phyloP scores from a whole-genome alignment of 1,284 basidiomycete genomes.

The Xerocomus nothofagi region DNA sequence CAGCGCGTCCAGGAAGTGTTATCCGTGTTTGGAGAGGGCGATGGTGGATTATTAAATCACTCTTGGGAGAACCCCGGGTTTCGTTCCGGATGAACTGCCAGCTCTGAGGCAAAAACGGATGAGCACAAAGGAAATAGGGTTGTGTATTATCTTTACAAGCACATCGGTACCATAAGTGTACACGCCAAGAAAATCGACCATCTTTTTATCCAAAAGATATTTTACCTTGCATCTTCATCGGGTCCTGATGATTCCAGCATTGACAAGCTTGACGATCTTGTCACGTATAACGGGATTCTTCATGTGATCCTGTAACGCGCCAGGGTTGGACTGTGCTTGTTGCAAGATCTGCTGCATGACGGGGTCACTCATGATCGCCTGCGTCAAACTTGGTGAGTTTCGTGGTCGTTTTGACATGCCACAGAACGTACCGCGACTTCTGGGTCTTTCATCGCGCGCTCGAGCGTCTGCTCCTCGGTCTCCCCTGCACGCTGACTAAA shows the following conservation, averaged over 20 bases:
- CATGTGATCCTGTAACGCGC: constrained; percentile 94
- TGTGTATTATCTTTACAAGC: constrained; percentile 29
- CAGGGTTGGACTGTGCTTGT: constrained; percentile 90
- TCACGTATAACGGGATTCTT: constrained; percentile 85
- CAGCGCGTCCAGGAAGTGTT: constrained; percentile 50
- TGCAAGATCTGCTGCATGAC: constrained; percentile 93
- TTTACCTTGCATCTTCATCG: constrained; percentile 42
- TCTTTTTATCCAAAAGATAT: constrained; percentile 7
- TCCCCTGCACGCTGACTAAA: constrained; percentile 84
- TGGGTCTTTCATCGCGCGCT: constrained; percentile 96
- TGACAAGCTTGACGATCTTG: constrained; percentile 92
- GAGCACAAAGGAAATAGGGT: not conserved
- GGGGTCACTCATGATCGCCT: constrained; percentile 85
- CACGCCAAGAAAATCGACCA: constrained; percentile 18
- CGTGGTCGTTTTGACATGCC: not conserved
- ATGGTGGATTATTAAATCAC: constrained; percentile 56
- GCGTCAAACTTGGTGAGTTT: constrained; percentile 14
- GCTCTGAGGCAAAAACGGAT: not conserved
- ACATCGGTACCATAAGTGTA: constrained; percentile 24
- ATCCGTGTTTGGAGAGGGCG: constrained; percentile 42
- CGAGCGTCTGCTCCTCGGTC: constrained; percentile 90
- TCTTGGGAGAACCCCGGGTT: constrained; percentile 60
- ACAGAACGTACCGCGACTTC: constrained; percentile 78
- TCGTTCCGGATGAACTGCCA: constrained; percentile 8
- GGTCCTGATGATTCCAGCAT: constrained; percentile 89